These are phyloP conservation scores for Boletus semigastroideus DNA, from an alignment of 1,284 basidiomycete genomes.

Conservation along the genomic window DNA sequence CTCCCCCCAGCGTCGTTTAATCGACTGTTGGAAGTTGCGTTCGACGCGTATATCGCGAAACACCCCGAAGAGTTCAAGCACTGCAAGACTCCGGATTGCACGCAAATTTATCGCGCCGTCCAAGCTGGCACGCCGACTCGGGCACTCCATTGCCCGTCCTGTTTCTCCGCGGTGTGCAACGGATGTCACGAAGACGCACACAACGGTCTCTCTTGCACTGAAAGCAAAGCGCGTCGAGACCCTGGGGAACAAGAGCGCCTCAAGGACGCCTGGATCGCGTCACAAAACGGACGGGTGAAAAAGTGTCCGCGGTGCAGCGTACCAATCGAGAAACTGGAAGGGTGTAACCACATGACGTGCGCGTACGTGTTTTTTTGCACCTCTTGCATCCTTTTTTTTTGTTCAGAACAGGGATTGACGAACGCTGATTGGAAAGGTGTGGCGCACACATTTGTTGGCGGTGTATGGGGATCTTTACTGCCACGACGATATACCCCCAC, in stretches of 20 bases:
- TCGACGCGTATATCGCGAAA: slow-evolving; percentile 44
- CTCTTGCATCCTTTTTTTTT: no score
- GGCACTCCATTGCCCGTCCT: slow-evolving; percentile 47
- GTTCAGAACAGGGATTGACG: background rate
- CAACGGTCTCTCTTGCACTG: slow-evolving; percentile 51
- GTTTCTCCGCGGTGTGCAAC: slow-evolving; percentile 50
- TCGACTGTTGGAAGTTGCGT: slow-evolving; percentile 45
- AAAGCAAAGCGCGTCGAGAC: slow-evolving; percentile 34
- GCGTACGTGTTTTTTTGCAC: slow-evolving; percentile 10
- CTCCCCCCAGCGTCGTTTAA: slow-evolving; percentile 44
- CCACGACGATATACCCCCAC: slow-evolving; percentile 47
- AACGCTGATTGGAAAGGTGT: slow-evolving; percentile 33
- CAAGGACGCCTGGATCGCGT: slow-evolving; percentile 42
- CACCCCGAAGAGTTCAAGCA: slow-evolving; percentile 48
- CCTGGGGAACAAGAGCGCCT: slow-evolving; percentile 44
- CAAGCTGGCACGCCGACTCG: slow-evolving; percentile 25
- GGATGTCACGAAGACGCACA: slow-evolving; percentile 52
- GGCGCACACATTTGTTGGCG: slow-evolving; percentile 56
- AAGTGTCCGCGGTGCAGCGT: slow-evolving; percentile 44
- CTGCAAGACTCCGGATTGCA: slow-evolving; percentile 58
- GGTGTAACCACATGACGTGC: slow-evolving; percentile 59
- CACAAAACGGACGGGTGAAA: slow-evolving; percentile 35
- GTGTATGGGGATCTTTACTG: slow-evolving; percentile 40
- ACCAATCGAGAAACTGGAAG: slow-evolving; percentile 49
- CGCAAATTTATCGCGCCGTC: slow-evolving; percentile 47